phyloP scores from a whole-genome alignment of 2,329 filamentous ascomycete species.

The Cladophialophora carrionii region DNA sequence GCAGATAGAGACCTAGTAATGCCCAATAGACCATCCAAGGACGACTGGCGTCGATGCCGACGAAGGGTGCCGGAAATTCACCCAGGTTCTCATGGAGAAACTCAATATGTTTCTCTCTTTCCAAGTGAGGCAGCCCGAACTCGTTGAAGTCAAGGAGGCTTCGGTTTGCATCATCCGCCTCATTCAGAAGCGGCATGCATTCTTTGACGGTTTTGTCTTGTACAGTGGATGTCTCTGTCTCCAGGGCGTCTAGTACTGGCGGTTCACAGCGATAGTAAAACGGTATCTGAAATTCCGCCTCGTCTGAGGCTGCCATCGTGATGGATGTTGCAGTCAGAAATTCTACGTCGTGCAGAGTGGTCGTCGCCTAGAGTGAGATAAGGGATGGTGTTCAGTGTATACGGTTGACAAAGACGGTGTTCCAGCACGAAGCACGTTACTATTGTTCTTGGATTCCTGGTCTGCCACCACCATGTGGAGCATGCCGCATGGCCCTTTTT shows the following conservation, averaged over 20 bases:
- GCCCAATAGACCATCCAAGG: conserved; percentile 97
- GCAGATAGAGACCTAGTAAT: conserved; percentile 70
- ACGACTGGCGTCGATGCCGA: conserved; percentile 78
- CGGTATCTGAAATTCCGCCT: conserved; percentile 40
- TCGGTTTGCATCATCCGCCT: conserved; percentile 49
- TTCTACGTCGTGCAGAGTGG: neutral
- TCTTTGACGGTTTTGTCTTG: conserved; percentile 71
- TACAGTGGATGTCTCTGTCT: conserved; percentile 67
- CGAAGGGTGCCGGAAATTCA: conserved; percentile 70
- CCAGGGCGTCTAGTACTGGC: conserved; percentile 66
- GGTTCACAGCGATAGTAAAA: conserved; percentile 54
- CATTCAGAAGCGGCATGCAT: conserved; percentile 68
- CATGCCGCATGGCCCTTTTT: neutral
- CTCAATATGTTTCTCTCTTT: conserved; percentile 60
- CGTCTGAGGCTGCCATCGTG: conserved; percentile 19
- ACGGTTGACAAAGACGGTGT: neutral
- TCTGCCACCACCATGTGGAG: conserved; percentile 3
- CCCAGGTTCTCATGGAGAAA: conserved; percentile 55
- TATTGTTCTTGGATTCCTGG: conserved; percentile 33
- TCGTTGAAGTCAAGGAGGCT: conserved; percentile 62
- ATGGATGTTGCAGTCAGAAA: neutral
- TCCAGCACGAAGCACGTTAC: conserved; percentile 13
- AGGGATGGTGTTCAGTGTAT: no score
- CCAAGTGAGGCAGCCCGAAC: conserved; percentile 74
- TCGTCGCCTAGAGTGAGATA: neutral